A percentile compares a stretch with the other conserved stretches of the same genome.
Conservation (phyloP, 1,139 yeast genomes). For the Lodderomyces oxycetoniae region DNA sequence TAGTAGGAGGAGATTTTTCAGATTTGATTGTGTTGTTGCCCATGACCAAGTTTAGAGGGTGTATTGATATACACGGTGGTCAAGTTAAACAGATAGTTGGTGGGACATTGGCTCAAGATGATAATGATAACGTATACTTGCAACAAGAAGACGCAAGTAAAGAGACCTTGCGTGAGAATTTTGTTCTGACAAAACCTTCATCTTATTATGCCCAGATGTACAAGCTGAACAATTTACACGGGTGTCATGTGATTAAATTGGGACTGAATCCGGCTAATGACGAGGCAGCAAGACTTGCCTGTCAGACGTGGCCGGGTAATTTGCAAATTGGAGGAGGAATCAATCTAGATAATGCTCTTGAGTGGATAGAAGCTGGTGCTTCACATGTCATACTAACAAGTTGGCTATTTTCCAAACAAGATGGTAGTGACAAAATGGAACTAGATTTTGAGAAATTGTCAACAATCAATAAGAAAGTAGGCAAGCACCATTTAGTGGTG, state of each 20-base stretch:
- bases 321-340: constrained; percentile 96
- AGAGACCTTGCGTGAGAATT: constrained; percentile 58
- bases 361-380: constrained; percentile 72
- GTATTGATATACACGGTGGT: constrained; percentile 92
- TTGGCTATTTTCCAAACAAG: constrained; percentile 66
- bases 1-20: too few species aligned
- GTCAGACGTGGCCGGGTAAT: constrained; percentile 64
- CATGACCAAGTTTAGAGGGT: constrained; percentile 90
- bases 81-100: constrained; percentile 97
- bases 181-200: constrained; percentile 72
- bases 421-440: constrained; percentile 23
- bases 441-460: constrained; percentile 55
- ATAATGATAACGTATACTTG: constrained; percentile 17
- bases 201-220: constrained; percentile 75
- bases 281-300: constrained; percentile 73
- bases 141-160: constrained; percentile 8
- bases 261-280: constrained; percentile 77
- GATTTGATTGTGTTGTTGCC: too few species aligned
- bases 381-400: constrained; percentile 88
- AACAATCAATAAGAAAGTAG: constrained; percentile 47
- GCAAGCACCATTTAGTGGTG: constrained; percentile 69
- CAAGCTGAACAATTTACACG: constrained; percentile 48
- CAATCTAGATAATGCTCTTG: constrained; percentile 60
- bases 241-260: constrained; percentile 90
- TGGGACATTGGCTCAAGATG: constrained; percentile 67